Evolutionary conservation across 1,284 basidiomycete genomes (phyloP).

Genomic region (Moesziomyces antarcticus): DNA sequence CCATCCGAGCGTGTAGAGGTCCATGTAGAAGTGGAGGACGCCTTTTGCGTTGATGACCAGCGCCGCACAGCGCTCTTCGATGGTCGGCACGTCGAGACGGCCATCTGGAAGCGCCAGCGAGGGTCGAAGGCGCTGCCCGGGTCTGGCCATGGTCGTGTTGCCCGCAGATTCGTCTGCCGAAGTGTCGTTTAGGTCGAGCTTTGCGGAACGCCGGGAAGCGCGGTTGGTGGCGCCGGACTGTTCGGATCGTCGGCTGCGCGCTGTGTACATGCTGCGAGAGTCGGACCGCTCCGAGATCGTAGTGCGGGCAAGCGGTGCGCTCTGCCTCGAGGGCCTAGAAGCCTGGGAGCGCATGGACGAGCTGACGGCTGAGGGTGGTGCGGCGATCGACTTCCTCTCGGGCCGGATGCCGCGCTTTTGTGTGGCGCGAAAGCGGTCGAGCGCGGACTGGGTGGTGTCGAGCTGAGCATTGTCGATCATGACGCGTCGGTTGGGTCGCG

Average conservation of each 20-base stretch:
- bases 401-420: conserved; percentile 11
- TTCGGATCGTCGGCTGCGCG: conserved; percentile 14
- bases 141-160: conserved; percentile 31
- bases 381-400: conserved; percentile 27
- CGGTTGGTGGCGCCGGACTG: not conserved
- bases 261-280: conserved; percentile 20
- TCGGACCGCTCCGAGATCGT: conserved; percentile 6
- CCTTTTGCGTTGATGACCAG: conserved; percentile 46
- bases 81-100: conserved; percentile 39
- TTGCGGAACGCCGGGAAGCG: conserved; percentile 7
- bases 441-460: conserved; percentile 23
- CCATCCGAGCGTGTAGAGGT: conserved; percentile 36
- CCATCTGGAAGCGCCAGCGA: conserved; percentile 38
- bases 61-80: conserved; percentile 49
- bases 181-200: conserved; percentile 5
- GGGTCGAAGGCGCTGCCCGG: conserved; percentile 41
- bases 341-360: conserved; percentile 4
- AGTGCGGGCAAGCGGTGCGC: conserved; percentile 14
- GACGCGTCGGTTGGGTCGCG: conserved; percentile 19
- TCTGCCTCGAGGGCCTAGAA: conserved; percentile 13
- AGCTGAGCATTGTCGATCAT: conserved; percentile 9
- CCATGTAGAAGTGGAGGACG: conserved; percentile 52
- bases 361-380: not conserved
- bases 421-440: conserved; percentile 25
- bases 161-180: conserved; percentile 4